Evolutionary conservation across 2,329 filamentous ascomycete genomes (phyloP), one percentile per base, ranked within the genome.

Genomic region (Aspergillus versicolor): DNA sequence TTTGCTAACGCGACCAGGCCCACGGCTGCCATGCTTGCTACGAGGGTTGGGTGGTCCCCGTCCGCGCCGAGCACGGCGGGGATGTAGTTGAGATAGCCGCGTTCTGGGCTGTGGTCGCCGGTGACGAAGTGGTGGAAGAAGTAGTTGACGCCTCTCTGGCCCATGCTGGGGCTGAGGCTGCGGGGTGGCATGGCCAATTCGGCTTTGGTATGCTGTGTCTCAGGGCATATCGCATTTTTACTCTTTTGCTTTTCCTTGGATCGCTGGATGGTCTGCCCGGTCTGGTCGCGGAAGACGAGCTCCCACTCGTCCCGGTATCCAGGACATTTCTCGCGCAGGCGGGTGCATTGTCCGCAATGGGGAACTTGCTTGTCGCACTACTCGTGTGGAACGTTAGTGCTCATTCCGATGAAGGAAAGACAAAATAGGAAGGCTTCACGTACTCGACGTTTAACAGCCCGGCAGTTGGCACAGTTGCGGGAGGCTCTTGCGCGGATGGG

Each of bases 241-340:
- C 21, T 40, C 15, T 7, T 48, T 22, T 37, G 56, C 38, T 54
- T 56, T 30, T 30, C 45, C 27, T 45, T 58, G 38, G 59, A 61
- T 7, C 65, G 62, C 21, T 58, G 61, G 30, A 68, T 65, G 13
- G 62, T 67, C 3, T 62, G 59, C 42, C 48, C 46, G 11, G 64
- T 69, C 38, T 70, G 66, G 46, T 72, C 65, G 19, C 65, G 67
- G 52, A 71, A 72, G 22, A 71, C 48, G 0, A 72, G 59, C 12
- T 70, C 66, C 63, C 67, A 70, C 62, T 69, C 64, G 58, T 70
- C 67, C 21, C 70, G 68, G 56, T 72, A 72, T 1, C 69, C 70
- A 11, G 62, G 59, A 48, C 69, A 72, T 42, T 42, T 48, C 47
- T 67, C 65, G 8, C 59, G 60, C 7, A 62, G 42, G 12, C 65